Conservation (phyloP, 2,329 filamentous ascomycete species). For the Penicillium sp. region DNA sequence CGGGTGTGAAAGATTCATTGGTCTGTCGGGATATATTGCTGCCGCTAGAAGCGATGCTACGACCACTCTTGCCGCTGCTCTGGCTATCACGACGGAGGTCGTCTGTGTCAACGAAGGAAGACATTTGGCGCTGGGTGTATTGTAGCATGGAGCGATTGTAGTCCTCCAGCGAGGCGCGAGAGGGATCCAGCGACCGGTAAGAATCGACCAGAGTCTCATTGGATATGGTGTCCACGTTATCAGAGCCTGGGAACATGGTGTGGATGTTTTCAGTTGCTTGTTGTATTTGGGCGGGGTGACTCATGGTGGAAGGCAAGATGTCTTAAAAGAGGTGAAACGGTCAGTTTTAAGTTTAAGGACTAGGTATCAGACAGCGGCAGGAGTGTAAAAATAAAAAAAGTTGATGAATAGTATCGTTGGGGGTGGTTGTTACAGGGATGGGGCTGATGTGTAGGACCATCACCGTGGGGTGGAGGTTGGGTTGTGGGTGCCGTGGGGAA, state of each 20-base stretch:
- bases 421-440: background rate
- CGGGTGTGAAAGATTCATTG: slow-evolving; percentile 18
- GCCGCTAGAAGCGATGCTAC: slow-evolving; percentile 23
- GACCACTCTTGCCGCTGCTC: slow-evolving; percentile 30
- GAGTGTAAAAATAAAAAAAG: background rate
- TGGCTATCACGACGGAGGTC: slow-evolving; percentile 20
- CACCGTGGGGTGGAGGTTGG: background rate
- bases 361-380: background rate
- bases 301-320: slow-evolving; percentile 16
- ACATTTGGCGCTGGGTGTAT: slow-evolving; percentile 40
- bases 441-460: background rate
- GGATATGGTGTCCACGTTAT: slow-evolving; percentile 16
- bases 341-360: background rate
- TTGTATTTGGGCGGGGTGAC: slow-evolving; percentile 16
- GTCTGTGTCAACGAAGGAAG: slow-evolving; percentile 31
- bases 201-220: slow-evolving; percentile 17
- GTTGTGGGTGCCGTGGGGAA: background rate
- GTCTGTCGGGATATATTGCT: slow-evolving; percentile 19
- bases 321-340: background rate
- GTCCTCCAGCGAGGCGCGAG: slow-evolving; percentile 32
- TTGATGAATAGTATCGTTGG: background rate
- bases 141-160: slow-evolving; percentile 41
- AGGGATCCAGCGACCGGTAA: slow-evolving; percentile 23
- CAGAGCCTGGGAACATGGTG: slow-evolving; percentile 22
- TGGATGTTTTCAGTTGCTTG: slow-evolving; percentile 16